phyloP scores from a whole-genome alignment of 306 rosid genomes.

The Inga leiocalycina region DNA sequence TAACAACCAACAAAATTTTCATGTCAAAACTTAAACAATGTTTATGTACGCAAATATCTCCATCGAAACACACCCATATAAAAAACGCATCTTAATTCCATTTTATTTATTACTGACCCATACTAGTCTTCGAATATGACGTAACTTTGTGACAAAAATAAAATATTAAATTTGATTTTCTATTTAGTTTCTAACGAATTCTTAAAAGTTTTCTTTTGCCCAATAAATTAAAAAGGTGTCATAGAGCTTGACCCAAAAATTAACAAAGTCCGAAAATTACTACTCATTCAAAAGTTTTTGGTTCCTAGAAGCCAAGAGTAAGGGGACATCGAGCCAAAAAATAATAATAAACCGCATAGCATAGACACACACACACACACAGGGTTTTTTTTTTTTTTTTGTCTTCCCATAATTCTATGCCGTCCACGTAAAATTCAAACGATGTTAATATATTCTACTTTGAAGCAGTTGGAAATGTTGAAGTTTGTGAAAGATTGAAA shows the following conservation, averaged over 20 bases:
- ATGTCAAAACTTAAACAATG: not conserved
- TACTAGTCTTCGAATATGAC: not conserved
- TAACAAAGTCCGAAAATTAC: not conserved
- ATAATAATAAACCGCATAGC: not conserved
- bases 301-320: not conserved
- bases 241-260: not conserved
- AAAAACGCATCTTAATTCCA: not conserved
- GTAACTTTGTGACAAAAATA: not conserved
- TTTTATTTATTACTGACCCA: not conserved
- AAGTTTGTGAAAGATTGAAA: not conserved
- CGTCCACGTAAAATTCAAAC: not conserved
- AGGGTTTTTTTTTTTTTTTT: not conserved
- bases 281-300: not conserved
- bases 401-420: not conserved
- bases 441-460: not conserved
- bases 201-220: no score
- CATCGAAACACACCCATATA: not conserved
- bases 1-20: slow-evolving; percentile 24
- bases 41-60: not conserved
- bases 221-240: not conserved
- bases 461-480: slow-evolving; percentile 3
- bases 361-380: no score
- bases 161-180: not conserved
- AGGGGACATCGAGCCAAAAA: not conserved
- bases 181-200: not conserved